Base-by-base conservation (phyloP, 306 rosid genomes). In the Canavalia gladiata region DNA sequence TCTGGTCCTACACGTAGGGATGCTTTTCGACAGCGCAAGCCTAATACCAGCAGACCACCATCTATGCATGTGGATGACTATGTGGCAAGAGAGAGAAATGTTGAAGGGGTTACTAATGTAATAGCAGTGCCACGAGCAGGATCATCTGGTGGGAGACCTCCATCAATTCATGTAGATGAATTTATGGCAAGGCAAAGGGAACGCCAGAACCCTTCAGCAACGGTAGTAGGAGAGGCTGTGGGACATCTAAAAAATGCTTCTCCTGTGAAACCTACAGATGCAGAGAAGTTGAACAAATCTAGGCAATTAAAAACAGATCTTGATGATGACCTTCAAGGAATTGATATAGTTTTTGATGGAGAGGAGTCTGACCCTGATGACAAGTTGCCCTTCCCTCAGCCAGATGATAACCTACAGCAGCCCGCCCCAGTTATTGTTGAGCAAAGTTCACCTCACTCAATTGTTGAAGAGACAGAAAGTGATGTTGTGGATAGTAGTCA, bases 51-150 rank as follows among this genome's bases (percentile, higher is more conserved):
- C 89, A 81, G 99, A 86, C 99, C 99, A 1, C 99, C 99, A 59
- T 95, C 99, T 83, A 95, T 93, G 98, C 99, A 95, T 67, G 99
- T 95, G 81, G 99, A 95, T 87, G 98, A 95, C 82, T 95, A 92
- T 59, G 94, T 93, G 79, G 99, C 99, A 2, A 90, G 99, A 88
- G 99, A 95, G 85, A 94, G 97, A 84, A 93, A 87, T 79, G 90
- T 90, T 55, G 99, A 95, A 4, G 91, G 91, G 73, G 91, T 84
- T 74, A 83, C 89, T 68, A 93, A 93, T 70, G 97, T 93, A 67
- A 93, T 95, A 83, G 78, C 98, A 47, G 89, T 95, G 72, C 93
- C 89, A 45, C 88, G 99, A 74, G 68, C 92, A 55, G 99, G 98
- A 78, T 85, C 98, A 39, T 86, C 98, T 54, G 90, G 99, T 84